These are phyloP conservation scores for Phytophthora colocasiae DNA, from an alignment of 352 stramenopile species.

Conservation along the genomic window DNA sequence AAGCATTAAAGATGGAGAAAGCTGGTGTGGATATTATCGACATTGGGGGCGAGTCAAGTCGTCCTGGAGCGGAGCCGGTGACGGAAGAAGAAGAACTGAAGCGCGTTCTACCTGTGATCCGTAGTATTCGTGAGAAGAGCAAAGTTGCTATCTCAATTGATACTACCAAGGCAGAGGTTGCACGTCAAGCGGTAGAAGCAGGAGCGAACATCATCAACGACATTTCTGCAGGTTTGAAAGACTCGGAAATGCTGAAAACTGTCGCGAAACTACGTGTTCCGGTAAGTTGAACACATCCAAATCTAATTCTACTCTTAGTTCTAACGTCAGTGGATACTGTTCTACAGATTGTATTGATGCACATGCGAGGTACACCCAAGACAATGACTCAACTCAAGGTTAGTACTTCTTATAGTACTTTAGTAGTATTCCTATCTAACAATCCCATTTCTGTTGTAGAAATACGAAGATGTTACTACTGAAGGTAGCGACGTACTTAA, in stretches of 20 bases:
- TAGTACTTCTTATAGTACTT: background rate
- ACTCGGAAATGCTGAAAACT: constrained; percentile 91
- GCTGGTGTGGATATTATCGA: constrained; percentile 96
- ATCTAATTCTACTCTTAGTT: background rate
- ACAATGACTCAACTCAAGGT: constrained; percentile 94
- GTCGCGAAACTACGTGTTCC: constrained; percentile 89
- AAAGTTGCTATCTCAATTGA: constrained; percentile 96
- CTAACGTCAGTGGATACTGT: constrained; percentile 2
- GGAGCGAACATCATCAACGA: constrained; percentile 98
- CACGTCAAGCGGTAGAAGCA: constrained; percentile 87
- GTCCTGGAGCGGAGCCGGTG: constrained; percentile 94
- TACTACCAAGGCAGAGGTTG: constrained; percentile 94
- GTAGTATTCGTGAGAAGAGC: constrained; percentile 79
- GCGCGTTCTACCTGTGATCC: constrained; percentile 95
- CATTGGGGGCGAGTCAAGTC: constrained; percentile 98
- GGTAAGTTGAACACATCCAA: constrained; percentile 35
- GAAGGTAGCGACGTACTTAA: constrained; percentile 89
- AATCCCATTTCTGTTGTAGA: constrained; percentile 32
- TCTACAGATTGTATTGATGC: constrained; percentile 94
- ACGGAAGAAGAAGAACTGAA: constrained; percentile 91
- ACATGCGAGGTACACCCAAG: constrained; percentile 96
- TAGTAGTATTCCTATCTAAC: background rate
- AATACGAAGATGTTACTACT: constrained; percentile 92
- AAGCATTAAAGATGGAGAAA: constrained; percentile 89
- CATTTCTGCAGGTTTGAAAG: constrained; percentile 94